Evolutionary conservation across 768 basidiomycete species (phyloP), one percentile per base, ranked within the genome.

Genomic region (Gyrodon lividus): DNA sequence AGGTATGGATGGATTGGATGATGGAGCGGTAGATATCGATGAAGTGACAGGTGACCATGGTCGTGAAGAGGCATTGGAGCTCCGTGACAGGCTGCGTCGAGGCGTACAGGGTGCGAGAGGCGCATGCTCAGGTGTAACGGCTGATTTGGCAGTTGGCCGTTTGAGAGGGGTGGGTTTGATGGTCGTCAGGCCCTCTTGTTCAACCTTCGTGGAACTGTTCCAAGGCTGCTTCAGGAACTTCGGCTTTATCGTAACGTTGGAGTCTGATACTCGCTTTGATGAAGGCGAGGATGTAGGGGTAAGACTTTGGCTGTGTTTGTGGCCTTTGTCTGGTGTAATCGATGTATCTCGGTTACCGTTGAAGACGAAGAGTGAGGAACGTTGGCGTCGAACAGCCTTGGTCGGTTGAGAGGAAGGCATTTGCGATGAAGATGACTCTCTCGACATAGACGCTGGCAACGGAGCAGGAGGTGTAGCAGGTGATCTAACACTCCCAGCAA

Each of bases 141-240:
- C 66, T 31, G 80, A 83, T 38, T 74, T 80, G 1, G 77, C 69
- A 43, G 62, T 67, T n/a, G 70, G 61, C 31, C 82, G 76, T 60
- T 76, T 78, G 13, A 79, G 74, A 24, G 79, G 75, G 30, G 76
- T 69, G 26, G 71, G 73, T 62, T 79, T 83, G 57, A 79, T 64
- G 6, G 67, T 67, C 24, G 77, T 78, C 35, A 59, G 59, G 7
- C 70, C 80, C 22, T 84, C 85, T 16, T 72, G 57, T 42, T 82
- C 74, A n/a, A 92, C 77, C 60, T 75, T 89, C 1, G 89, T 92
- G 5, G 89, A 92, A 56, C 84, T 78, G 62, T 93, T 93, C 91
- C 91, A 93, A 30, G 69, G 73, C 53, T 82, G 83, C 58, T 80
- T 79, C 30, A 57, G 43, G 50, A 68, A 22, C 48, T 65, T 68